Percentiles rank a stretch among this genome's conserved stretches.
Evolutionary conservation across 208 protist genomes (phyloP).

Genomic region (Acanthamoeba culbertsoni): DNA sequence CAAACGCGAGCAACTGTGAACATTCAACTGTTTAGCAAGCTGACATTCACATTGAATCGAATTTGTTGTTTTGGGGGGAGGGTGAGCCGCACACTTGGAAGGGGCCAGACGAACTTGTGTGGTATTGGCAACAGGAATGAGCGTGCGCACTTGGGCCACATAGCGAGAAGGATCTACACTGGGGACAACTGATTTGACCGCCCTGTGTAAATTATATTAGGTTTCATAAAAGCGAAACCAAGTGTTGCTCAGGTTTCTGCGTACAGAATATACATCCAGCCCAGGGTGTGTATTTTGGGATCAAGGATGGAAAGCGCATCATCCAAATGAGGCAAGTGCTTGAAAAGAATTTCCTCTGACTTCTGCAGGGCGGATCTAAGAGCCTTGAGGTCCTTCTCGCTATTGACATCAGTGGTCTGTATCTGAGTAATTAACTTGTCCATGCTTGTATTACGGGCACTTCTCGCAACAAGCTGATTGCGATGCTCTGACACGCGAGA

Average conservation of each 20-base stretch:
- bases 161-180: constrained; percentile 10
- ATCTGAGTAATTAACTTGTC: constrained; percentile 58
- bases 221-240: background rate
- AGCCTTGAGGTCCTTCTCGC: constrained; percentile 59
- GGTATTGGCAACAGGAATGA: constrained; percentile 50
- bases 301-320: constrained; percentile 45
- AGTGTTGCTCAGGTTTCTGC: background rate
- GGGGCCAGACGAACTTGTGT: constrained; percentile 57
- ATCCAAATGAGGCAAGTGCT: constrained; percentile 53
- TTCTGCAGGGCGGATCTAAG: constrained; percentile 31
- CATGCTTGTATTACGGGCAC: background rate
- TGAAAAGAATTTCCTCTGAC: constrained; percentile 61
- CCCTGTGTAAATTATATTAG: background rate
- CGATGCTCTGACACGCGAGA: background rate
- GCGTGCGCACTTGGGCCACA: constrained; percentile 42
- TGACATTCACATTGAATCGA: background rate
- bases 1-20: constrained; percentile 63
- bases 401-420: constrained; percentile 4
- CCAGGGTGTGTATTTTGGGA: constrained; percentile 68
- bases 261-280: constrained; percentile 69
- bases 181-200: background rate
- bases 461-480: background rate
- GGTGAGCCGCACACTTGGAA: constrained; percentile 49
- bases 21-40: background rate
- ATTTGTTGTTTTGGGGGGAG: background rate